These are phyloP conservation scores for Chalciporus chontae DNA, from an alignment of 768 basidiomycete genomes.

Conservation along the genomic window DNA sequence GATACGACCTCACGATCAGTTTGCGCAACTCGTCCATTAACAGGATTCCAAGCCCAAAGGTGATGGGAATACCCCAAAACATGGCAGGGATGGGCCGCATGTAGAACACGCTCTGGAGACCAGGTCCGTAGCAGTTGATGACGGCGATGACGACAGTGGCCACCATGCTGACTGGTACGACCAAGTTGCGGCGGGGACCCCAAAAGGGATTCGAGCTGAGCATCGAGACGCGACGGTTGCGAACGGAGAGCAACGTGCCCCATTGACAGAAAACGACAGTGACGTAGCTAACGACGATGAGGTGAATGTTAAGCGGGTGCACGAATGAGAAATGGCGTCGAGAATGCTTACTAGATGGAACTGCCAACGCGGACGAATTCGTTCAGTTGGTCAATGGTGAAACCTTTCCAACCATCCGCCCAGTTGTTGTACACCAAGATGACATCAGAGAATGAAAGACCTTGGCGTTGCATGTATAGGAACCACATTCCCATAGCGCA, in stretches of 20 bases:
- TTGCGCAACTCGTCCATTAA: slow-evolving; percentile 45
- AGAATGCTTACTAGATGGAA: slow-evolving; percentile 37
- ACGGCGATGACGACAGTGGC: slow-evolving; percentile 30
- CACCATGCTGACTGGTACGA: slow-evolving; percentile 32
- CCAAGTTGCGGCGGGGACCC: slow-evolving; percentile 37
- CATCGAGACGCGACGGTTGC: slow-evolving; percentile 30
- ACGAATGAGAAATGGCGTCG: background rate
- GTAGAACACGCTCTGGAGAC: slow-evolving; percentile 30
- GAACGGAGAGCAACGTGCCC: slow-evolving; percentile 22
- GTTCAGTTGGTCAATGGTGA: slow-evolving; percentile 26
- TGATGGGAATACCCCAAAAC: slow-evolving; percentile 44
- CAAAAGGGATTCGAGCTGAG: slow-evolving; percentile 28
- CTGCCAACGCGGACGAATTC: slow-evolving; percentile 39
- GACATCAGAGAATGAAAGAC: slow-evolving; percentile 32
- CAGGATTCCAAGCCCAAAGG: slow-evolving; percentile 41
- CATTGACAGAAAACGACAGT: slow-evolving; percentile 31
- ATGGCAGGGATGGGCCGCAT: slow-evolving; percentile 41
- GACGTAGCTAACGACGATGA: slow-evolving; percentile 29
- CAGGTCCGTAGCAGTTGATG: slow-evolving; percentile 35
- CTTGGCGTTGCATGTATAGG: slow-evolving; percentile 36
- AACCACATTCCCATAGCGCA: slow-evolving; percentile 41
- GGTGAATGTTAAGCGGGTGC: background rate
- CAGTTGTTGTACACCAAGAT: slow-evolving; percentile 40
- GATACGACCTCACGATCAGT: slow-evolving; percentile 41
- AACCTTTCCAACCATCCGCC: slow-evolving; percentile 35